Evolutionary conservation across 176 grass and related monocot species (phyloP).

Genomic region (Hsuehochloa calcarea): DNA sequence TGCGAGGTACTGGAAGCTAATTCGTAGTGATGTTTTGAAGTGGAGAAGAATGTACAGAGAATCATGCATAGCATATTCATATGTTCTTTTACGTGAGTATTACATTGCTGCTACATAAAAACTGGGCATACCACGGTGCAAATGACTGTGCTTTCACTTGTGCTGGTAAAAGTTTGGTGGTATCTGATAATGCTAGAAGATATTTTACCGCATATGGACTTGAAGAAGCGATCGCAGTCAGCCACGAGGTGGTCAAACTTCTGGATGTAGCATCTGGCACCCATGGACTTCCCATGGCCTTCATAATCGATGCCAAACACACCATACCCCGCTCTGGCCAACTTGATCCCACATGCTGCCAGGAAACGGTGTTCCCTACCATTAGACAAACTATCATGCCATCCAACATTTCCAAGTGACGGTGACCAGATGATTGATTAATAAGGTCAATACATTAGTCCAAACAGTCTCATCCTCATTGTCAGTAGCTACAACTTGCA

Average conservation of each 20-base stretch:
- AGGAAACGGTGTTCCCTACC: conserved; percentile 12
- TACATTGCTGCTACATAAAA: background rate
- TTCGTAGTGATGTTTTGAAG: background rate
- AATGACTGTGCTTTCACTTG: background rate
- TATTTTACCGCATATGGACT: conserved; percentile 69
- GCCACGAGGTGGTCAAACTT: conserved; percentile 64
- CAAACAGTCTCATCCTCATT: background rate
- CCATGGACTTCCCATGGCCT: conserved; percentile 79
- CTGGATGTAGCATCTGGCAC: conserved; percentile 75
- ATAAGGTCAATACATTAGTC: background rate
- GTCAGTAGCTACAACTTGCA: background rate
- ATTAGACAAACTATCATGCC: conserved; percentile 31
- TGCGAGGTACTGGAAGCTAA: background rate
- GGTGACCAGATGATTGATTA: background rate
- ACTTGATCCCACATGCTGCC: conserved; percentile 63
- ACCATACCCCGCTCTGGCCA: conserved; percentile 54
- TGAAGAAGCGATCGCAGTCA: conserved; percentile 76
- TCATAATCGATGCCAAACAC: conserved; percentile 88
- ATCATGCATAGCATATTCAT: background rate
- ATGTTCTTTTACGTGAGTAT: background rate
- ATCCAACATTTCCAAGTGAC: background rate
- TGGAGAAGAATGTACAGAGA: background rate
- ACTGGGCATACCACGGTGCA: background rate
- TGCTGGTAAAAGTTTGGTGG: background rate
- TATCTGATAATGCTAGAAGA: background rate